These are phyloP conservation scores for Phytophthora kernoviae DNA, from an alignment of 352 stramenopile genomes.

Conservation along the genomic window DNA sequence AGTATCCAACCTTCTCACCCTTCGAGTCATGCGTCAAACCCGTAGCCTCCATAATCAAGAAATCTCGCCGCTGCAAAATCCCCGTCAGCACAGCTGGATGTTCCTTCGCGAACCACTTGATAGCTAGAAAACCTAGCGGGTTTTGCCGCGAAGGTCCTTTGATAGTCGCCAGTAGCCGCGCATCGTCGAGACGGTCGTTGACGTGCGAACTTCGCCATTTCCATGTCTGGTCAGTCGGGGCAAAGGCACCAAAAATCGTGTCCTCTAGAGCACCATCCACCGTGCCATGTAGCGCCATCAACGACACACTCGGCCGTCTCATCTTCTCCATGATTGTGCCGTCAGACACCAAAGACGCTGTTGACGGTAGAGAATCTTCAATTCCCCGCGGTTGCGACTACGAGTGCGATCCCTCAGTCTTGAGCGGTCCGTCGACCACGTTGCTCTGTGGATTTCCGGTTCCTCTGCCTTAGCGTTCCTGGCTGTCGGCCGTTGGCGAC, in stretches of 20 bases:
- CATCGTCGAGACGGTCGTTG: constrained; percentile 56
- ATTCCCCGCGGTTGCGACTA: neutral
- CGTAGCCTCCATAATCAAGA: constrained; percentile 52
- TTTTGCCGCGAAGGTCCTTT: constrained; percentile 32
- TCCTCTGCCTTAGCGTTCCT: neutral
- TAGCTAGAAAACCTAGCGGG: constrained; percentile 49
- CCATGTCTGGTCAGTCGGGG: constrained; percentile 47
- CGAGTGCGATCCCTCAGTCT: constrained; percentile 2
- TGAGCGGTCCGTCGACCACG: neutral
- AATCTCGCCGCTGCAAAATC: constrained; percentile 56
- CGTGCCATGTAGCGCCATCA: constrained; percentile 45
- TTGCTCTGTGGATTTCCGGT: too few species aligned
- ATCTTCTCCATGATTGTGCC: constrained; percentile 32
- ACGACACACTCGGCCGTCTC: constrained; percentile 31
- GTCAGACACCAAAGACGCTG: constrained; percentile 7
- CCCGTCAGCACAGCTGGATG: constrained; percentile 39
- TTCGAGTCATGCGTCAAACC: constrained; percentile 39
- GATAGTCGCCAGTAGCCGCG: constrained; percentile 47
- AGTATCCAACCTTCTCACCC: constrained; percentile 49
- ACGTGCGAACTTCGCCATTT: constrained; percentile 50
- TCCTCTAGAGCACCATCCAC: constrained; percentile 62
- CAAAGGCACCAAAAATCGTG: constrained; percentile 49
- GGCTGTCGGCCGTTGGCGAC: constrained; percentile 22
- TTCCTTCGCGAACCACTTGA: constrained; percentile 71
- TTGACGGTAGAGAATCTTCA: constrained; percentile 7